Conservation (phyloP, 371 early-diverging fungal species). For the Lichtheimia hyalospora region DNA sequence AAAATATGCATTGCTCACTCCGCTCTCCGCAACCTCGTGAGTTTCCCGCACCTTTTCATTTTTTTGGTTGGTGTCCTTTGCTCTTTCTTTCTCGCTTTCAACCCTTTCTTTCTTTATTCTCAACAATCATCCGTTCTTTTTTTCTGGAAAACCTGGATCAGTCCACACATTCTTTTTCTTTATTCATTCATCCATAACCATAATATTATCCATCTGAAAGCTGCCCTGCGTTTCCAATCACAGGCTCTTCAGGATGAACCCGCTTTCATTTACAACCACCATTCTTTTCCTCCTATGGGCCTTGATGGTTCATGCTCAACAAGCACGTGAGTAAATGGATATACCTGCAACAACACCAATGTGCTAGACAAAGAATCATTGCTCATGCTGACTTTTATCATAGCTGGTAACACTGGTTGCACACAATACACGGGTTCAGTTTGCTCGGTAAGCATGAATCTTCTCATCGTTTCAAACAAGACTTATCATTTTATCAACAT, state of each 20-base stretch:
- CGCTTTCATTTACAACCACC: background rate
- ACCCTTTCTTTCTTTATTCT: background rate
- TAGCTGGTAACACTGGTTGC: background rate
- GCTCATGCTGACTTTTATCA: background rate
- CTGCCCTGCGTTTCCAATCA: background rate
- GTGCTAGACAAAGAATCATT: background rate
- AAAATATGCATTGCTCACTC: background rate
- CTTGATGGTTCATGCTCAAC: background rate
- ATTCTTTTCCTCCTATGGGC: background rate
- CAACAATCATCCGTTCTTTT: background rate
- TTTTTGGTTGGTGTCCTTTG: too few species aligned
- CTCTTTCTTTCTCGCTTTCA: background rate
- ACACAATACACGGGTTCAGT: conserved; percentile 11
- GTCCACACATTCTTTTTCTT: background rate
- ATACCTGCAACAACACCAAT: background rate
- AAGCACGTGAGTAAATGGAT: background rate
- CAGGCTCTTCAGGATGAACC: background rate
- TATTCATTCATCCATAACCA: background rate
- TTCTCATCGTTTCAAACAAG: background rate
- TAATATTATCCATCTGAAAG: background rate
- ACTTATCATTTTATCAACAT: background rate
- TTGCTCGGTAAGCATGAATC: conserved; percentile 12
- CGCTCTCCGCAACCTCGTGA: background rate
- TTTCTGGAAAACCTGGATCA: background rate
- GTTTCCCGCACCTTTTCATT: background rate